Evolutionary conservation across 2,329 filamentous ascomycete genomes (phyloP), one percentile per base, ranked within the genome.

Genomic region (Trichoderma guizhouense): DNA sequence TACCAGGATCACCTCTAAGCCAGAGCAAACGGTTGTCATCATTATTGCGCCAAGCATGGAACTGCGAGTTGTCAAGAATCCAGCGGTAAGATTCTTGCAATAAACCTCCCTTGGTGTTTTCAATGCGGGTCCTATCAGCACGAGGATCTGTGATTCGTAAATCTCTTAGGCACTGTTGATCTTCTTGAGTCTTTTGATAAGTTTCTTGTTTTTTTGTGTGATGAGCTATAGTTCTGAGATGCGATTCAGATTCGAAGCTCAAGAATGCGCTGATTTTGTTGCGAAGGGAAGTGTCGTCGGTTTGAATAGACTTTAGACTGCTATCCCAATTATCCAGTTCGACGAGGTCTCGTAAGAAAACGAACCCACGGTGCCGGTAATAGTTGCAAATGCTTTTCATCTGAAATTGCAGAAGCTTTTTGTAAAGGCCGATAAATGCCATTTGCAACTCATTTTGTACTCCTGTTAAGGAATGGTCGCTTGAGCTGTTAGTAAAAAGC

Each of bases 1-100:
- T 84, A 7, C 83, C 83, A 0, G 83, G 78, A 51, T 80, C 79
- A 1, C 82, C 82, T 30, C 75, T 81, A 28, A 83, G 76, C 82
- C 82, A 83, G 1, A 84, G 79, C 18, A 83, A 64, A 3, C 26
- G 72, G 28, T 21, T 72, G 0, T 76, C 43, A 0, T 58, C 3
- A 21, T 76, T 66, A 2, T 73, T 55, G 3, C 47, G 47, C 43
- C 65, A 77, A 57, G 70, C 14, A 18, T 70, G 32, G 57, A 80
- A 82, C 0, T 77, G 68, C 3, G 62, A 5, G 61, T 79, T 71
- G 0, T 78, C 70, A 4, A 82, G 75, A 12, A 83, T 74, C 82
- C 82, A 84, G 15, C 9, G 5, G 69, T 79, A 83, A 0, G 76
- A 78, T 12, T 80, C 81, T 7, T 30, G 5, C 0, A 82, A 72